A percentile compares a stretch with the other conserved stretches of the same genome.
Conservation (phyloP, 169 alveolate genomes). For the Eimeria tenella region DNA sequence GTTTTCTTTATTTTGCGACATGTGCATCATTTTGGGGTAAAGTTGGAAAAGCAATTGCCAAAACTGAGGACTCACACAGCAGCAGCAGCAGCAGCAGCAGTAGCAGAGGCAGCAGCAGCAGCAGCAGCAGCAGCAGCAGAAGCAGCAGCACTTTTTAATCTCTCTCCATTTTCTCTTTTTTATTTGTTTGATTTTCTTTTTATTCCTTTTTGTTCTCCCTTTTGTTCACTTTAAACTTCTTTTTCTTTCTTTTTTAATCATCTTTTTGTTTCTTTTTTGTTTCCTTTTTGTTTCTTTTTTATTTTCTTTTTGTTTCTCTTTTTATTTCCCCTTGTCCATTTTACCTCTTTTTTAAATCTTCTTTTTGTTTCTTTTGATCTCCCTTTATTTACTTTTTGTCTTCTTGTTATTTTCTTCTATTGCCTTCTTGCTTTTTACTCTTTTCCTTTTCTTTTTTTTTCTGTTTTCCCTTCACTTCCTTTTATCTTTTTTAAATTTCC, state of each 20-base stretch:
- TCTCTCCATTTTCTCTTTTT: not conserved
- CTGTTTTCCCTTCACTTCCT: not conserved
- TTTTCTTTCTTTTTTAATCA: not conserved
- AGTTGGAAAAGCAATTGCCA: not conserved
- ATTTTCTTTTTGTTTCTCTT: not conserved
- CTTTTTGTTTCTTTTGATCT: not conserved
- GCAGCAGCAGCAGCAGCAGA: no score
- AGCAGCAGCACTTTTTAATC: not conserved
- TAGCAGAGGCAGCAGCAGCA: no score
- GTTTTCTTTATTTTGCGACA: slow-evolving; percentile 22
- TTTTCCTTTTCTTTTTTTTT: not conserved
- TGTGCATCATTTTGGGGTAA: slow-evolving; percentile 72
- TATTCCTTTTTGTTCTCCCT: not conserved
- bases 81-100: no score
- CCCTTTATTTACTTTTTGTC: no score
- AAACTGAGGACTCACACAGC: no score
- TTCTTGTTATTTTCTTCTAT: not conserved
- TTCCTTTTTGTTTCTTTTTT: not conserved
- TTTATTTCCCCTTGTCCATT: not conserved
- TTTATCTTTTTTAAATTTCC: not conserved
- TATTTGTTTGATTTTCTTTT: not conserved
- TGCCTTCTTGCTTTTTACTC: not conserved
- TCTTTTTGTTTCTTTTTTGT: not conserved
- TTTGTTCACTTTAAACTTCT: not conserved
- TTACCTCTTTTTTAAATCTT: no score